Evolutionary conservation across 441 rosid species (phyloP).

Genomic region (Euphorbia corollata): DNA sequence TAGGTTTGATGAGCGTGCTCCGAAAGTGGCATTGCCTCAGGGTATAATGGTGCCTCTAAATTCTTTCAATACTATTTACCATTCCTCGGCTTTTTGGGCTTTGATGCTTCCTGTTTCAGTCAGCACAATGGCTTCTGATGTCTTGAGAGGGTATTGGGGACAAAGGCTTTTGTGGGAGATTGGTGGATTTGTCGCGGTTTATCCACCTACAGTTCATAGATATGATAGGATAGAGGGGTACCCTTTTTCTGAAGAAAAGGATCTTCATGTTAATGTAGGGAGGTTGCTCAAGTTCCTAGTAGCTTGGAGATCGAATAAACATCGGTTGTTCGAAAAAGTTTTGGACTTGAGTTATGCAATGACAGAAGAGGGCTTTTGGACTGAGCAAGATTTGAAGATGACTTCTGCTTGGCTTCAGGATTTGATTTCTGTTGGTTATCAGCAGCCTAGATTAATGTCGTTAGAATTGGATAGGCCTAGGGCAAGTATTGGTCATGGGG

Average conservation of each 20-base stretch:
- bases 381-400: slow-evolving; percentile 66
- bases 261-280: slow-evolving; percentile 91
- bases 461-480: slow-evolving; percentile 71
- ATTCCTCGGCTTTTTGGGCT: slow-evolving; percentile 86
- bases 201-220: slow-evolving; percentile 81
- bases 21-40: slow-evolving; percentile 83
- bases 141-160: slow-evolving; percentile 86
- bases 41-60: slow-evolving; percentile 81
- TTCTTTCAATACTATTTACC: slow-evolving; percentile 77
- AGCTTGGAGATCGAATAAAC: slow-evolving; percentile 75
- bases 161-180: slow-evolving; percentile 92
- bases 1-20: slow-evolving; percentile 71
- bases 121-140: slow-evolving; percentile 90
- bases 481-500: slow-evolving; percentile 77
- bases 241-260: slow-evolving; percentile 89
- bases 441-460: slow-evolving; percentile 87
- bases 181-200: slow-evolving; percentile 75
- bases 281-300: slow-evolving; percentile 69
- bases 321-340: slow-evolving; percentile 67
- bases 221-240: slow-evolving; percentile 72
- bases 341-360: slow-evolving; percentile 70
- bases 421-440: slow-evolving; percentile 79
- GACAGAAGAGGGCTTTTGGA: slow-evolving; percentile 95
- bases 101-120: slow-evolving; percentile 89
- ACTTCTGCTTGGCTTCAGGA: slow-evolving; percentile 95